Percentiles rank a stretch among this genome's conserved stretches.
Evolutionary conservation across 2,329 filamentous ascomycete genomes (phyloP).

Genomic region (Tolypocladium paradoxum): DNA sequence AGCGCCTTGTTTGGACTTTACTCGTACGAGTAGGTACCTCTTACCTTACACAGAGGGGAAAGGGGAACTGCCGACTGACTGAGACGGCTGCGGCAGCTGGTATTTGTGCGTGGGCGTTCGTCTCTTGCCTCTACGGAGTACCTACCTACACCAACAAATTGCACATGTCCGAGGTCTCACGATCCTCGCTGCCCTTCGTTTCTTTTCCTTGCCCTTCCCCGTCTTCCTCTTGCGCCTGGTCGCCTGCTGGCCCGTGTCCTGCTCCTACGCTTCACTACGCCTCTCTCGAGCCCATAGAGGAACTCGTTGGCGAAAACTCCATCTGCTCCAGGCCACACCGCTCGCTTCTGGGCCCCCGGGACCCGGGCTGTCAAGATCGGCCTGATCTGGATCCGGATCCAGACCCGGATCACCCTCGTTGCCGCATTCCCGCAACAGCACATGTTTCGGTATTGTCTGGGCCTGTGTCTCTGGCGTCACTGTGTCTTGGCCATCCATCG

Average conservation of each 20-base stretch:
- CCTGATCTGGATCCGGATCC: neutral
- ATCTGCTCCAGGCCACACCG: neutral
- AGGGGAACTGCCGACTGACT: neutral
- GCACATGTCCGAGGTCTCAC: neutral
- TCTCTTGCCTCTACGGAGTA: neutral
- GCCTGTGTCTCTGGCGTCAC: neutral
- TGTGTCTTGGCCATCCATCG: neutral
- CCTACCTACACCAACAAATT: neutral
- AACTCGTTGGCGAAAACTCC: neutral
- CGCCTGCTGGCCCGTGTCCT: neutral
- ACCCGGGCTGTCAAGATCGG: neutral
- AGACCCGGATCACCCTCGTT: neutral
- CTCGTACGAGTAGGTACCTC: no score
- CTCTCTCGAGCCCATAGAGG: neutral
- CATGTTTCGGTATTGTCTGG: neutral
- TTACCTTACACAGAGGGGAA: neutral
- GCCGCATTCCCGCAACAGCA: neutral
- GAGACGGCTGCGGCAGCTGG: neutral
- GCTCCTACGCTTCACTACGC: neutral
- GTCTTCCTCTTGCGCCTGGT: neutral
- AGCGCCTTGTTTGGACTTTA: no score
- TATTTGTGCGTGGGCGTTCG: neutral
- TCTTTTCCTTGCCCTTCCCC: neutral
- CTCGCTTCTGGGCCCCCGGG: neutral
- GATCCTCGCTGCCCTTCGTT: neutral